Evolutionary conservation across 2,329 filamentous ascomycete genomes (phyloP).

Genomic region (Fusarium kyushuense): DNA sequence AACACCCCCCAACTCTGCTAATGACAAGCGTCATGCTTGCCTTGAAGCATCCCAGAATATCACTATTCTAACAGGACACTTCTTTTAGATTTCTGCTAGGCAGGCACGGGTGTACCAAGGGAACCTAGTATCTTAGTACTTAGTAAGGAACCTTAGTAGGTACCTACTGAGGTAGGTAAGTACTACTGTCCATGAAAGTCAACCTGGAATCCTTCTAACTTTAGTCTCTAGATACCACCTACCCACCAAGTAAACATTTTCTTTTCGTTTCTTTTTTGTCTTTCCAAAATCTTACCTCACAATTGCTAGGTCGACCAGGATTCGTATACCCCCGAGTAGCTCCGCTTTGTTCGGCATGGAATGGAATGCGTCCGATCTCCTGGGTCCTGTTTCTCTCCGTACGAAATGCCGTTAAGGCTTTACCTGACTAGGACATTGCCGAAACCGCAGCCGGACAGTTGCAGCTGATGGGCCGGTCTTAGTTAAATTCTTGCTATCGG

Average conservation of each 20-base stretch:
- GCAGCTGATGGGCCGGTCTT: slow-evolving; percentile 31
- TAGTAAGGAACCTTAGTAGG: too few species aligned
- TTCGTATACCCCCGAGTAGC: slow-evolving; percentile 33
- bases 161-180: too few species aligned
- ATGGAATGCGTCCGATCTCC: slow-evolving; percentile 37
- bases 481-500: slow-evolving; percentile 27
- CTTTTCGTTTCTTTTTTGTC: slow-evolving; percentile 7
- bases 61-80: neutral
- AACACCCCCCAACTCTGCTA: slow-evolving; percentile 28
- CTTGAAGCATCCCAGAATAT: slow-evolving; percentile 4
- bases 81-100: neutral
- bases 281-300: slow-evolving; percentile 23
- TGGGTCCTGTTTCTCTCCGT: slow-evolving; percentile 37
- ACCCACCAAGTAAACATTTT: neutral
- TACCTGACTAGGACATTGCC: slow-evolving; percentile 39
- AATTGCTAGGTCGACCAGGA: slow-evolving; percentile 13
- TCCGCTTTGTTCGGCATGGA: slow-evolving; percentile 39
- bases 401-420: slow-evolving; percentile 37
- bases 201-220: neutral
- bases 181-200: too few species aligned
- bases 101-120: too few species aligned
- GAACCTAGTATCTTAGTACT: too few species aligned
- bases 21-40: slow-evolving; percentile 20
- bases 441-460: slow-evolving; percentile 35
- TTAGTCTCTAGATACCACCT: neutral